Conservation (phyloP, 2,329 filamentous ascomycete genomes). For the Cytospora leucostoma region DNA sequence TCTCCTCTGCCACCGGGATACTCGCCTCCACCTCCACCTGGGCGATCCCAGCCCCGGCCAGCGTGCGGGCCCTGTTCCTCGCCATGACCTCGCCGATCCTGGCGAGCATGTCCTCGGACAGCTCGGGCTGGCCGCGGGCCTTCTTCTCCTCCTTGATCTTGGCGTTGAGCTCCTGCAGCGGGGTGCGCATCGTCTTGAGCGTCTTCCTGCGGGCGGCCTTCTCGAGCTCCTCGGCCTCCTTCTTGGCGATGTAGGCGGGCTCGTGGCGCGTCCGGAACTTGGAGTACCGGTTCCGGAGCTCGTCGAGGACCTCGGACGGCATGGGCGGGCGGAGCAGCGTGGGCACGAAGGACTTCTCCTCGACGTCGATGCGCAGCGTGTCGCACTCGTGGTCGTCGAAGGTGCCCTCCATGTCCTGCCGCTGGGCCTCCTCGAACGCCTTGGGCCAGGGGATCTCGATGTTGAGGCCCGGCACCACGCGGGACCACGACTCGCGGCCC, state of each 20-base stretch:
- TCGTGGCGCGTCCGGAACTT: slow-evolving; percentile 81
- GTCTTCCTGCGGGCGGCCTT: slow-evolving; percentile 42
- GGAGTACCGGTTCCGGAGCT: slow-evolving; percentile 81
- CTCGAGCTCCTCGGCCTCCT: slow-evolving; percentile 42
- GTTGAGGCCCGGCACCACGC: slow-evolving; percentile 70
- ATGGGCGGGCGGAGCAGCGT: slow-evolving; percentile 76
- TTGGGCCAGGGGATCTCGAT: slow-evolving; percentile 77
- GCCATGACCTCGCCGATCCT: slow-evolving; percentile 64
- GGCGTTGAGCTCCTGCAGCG: slow-evolving; percentile 61
- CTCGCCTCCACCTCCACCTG: background rate
- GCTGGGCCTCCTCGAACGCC: slow-evolving; percentile 38
- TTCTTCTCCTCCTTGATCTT: slow-evolving; percentile 54
- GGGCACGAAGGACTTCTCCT: slow-evolving; percentile 75
- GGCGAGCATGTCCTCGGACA: slow-evolving; percentile 61
- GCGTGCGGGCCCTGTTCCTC: slow-evolving; percentile 48
- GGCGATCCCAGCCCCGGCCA: slow-evolving; percentile 34
- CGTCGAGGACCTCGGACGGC: slow-evolving; percentile 76
- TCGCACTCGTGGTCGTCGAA: slow-evolving; percentile 59
- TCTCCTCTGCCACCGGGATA: background rate
- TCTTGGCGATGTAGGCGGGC: slow-evolving; percentile 63
- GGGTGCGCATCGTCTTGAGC: slow-evolving; percentile 51
- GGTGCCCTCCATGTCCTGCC: slow-evolving; percentile 44
- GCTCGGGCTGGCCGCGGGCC: slow-evolving; percentile 55
- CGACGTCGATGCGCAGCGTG: slow-evolving; percentile 74
- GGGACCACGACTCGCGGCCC: slow-evolving; percentile 51